phyloP scores from a whole-genome alignment of 495 filamentous ascomycete species.

The Talaromyces borbonicus region DNA sequence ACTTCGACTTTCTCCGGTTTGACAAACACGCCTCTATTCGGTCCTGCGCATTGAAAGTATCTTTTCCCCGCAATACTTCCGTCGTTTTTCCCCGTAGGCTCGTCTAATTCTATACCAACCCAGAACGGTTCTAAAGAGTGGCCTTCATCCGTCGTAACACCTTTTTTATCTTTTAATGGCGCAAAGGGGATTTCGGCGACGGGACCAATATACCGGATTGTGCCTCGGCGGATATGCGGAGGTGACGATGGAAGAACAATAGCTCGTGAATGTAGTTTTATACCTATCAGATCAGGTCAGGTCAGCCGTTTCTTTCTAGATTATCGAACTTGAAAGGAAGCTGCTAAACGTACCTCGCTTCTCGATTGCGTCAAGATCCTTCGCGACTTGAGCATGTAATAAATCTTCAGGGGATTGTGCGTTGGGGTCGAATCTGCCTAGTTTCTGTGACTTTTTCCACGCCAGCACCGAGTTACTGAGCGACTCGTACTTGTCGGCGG shows the following conservation, averaged over 20 bases:
- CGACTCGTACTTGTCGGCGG: conserved; percentile 68
- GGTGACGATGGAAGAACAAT: conserved; percentile 36
- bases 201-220: conserved; percentile 70
- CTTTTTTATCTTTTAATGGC: conserved; percentile 23
- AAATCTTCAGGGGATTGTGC: conserved; percentile 50
- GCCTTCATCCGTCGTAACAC: conserved; percentile 9
- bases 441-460: conserved; percentile 85
- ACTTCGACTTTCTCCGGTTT: conserved; percentile 82
- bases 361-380: conserved; percentile 54
- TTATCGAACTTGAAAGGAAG: not conserved
- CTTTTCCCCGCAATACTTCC: conserved; percentile 66
- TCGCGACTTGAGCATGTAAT: conserved; percentile 58
- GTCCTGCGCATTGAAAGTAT: conserved; percentile 62
- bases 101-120: conserved; percentile 78
- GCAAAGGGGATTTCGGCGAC: conserved; percentile 67
- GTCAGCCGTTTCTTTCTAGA: not conserved
- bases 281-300: conserved; percentile 19
- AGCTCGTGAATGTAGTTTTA: conserved; percentile 24
- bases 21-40: conserved; percentile 77
- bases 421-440: conserved; percentile 88
- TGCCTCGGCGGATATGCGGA: conserved; percentile 65
- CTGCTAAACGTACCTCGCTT: conserved; percentile 41
- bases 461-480: conserved; percentile 79
- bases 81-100: conserved; percentile 85
- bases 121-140: conserved; percentile 50